Conservation (phyloP, 2,329 filamentous ascomycete genomes). For the Xylaria polymorpha region DNA sequence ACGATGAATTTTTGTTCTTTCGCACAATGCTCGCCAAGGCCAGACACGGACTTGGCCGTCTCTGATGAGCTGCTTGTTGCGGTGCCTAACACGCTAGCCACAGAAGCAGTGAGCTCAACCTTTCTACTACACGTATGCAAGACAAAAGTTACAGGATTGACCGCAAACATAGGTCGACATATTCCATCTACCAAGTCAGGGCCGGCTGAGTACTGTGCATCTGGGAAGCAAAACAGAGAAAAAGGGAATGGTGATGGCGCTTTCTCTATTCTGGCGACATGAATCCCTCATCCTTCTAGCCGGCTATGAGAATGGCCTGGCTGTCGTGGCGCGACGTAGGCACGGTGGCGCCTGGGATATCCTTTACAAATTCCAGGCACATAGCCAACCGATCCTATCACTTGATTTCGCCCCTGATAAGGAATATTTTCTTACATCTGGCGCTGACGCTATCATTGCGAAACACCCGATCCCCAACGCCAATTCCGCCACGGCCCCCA, state of each 20-base stretch:
- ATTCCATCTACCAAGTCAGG: constrained; percentile 81
- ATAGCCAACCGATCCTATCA: constrained; percentile 85
- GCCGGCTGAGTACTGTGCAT: constrained; percentile 68
- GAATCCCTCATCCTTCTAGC: constrained; percentile 71
- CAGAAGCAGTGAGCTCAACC: constrained; percentile 67
- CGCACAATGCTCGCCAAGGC: constrained; percentile 64
- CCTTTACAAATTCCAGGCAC: constrained; percentile 74
- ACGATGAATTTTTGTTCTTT: constrained; percentile 96
- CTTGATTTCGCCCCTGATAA: constrained; percentile 65
- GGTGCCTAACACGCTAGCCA: constrained; percentile 80
- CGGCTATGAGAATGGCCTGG: constrained; percentile 88
- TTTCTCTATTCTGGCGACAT: constrained; percentile 68
- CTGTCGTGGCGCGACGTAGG: constrained; percentile 70
- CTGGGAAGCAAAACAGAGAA: constrained; percentile 57
- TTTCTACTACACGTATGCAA: neutral
- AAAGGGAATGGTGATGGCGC: constrained; percentile 89
- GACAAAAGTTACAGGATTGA: constrained; percentile 10
- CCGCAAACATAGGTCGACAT: constrained; percentile 74
- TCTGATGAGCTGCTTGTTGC: constrained; percentile 72
- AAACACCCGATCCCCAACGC: constrained; percentile 74
- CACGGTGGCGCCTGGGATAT: constrained; percentile 58
- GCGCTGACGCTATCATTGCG: constrained; percentile 81
- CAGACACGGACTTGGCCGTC: constrained; percentile 45
- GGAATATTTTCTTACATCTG: constrained; percentile 79
- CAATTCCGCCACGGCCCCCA: constrained; percentile 21